A percentile compares a stretch with the other conserved stretches of the same genome.
Conservation (phyloP, 495 filamentous ascomycete species). For the Sordaria brevicollis region DNA sequence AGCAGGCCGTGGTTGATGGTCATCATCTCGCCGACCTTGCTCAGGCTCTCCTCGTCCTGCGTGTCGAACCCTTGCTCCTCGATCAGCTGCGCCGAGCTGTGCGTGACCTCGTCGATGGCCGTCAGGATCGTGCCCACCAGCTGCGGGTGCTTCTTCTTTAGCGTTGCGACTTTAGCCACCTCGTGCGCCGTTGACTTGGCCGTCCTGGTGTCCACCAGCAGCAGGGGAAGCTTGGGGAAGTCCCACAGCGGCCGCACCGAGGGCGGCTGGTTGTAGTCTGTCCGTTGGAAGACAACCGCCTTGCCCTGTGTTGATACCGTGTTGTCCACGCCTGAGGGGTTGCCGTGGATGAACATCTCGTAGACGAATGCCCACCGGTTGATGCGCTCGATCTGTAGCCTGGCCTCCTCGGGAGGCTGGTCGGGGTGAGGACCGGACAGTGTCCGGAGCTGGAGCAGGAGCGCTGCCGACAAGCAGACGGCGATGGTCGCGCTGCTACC, state of each 20-base stretch:
- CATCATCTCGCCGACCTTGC: constrained; percentile 73
- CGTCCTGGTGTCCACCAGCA: constrained; percentile 80
- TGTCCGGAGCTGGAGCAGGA: constrained; percentile 79
- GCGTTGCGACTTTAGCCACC: constrained; percentile 71
- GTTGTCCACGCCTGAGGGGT: constrained; percentile 94
- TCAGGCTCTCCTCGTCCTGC: constrained; percentile 45
- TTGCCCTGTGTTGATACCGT: constrained; percentile 90
- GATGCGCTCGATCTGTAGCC: constrained; percentile 80
- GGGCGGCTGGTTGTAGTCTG: constrained; percentile 68
- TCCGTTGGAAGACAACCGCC: constrained; percentile 79
- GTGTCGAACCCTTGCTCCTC: constrained; percentile 50
- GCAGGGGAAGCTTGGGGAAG: constrained; percentile 82
- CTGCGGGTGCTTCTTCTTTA: constrained; percentile 57
- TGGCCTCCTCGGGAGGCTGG: constrained; percentile 70
- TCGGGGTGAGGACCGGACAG: constrained; percentile 82
- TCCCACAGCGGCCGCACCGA: constrained; percentile 63
- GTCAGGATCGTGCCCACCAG: constrained; percentile 72
- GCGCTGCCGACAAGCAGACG: constrained; percentile 78
- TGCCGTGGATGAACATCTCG: constrained; percentile 94
- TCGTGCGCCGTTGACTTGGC: constrained; percentile 71
- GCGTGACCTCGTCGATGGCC: constrained; percentile 71
- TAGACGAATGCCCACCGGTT: constrained; percentile 97
- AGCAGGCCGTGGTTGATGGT: constrained; percentile 88
- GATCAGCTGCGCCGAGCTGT: constrained; percentile 63
- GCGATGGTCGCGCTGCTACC: constrained; percentile 88